Percentiles rank a stretch among this genome's conserved stretches.
Conservation (phyloP, 257 asterid genomes). For the Lantana camara region DNA sequence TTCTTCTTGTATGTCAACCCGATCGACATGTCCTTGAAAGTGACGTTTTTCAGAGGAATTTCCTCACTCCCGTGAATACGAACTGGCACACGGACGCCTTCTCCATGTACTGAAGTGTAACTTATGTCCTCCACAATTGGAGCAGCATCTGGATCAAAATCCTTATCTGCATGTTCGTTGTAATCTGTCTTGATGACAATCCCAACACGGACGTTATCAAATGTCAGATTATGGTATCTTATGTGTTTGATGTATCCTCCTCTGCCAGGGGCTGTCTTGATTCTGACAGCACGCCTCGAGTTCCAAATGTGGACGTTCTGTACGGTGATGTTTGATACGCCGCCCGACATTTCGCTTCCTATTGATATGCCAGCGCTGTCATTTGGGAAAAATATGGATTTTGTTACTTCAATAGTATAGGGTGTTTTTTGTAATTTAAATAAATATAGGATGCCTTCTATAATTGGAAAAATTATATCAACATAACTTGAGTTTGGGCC, state of each 20-base stretch:
- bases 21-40: slow-evolving; percentile 73
- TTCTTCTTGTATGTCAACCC: slow-evolving; percentile 84
- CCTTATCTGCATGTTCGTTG: slow-evolving; percentile 86
- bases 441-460: too few species aligned
- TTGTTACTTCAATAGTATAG: too few species aligned
- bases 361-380: slow-evolving; percentile 93
- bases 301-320: slow-evolving; percentile 79
- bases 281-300: slow-evolving; percentile 92
- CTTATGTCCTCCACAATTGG: slow-evolving; percentile 76
- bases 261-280: slow-evolving; percentile 94
- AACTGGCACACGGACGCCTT: slow-evolving; percentile 94
- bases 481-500: too few species aligned
- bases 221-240: slow-evolving; percentile 63
- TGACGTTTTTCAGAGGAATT: slow-evolving; percentile 65
- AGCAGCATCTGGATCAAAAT: slow-evolving; percentile 69
- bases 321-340: slow-evolving; percentile 80
- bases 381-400: slow-evolving; percentile 13
- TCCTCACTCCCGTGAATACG: slow-evolving; percentile 80
- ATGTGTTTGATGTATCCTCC: slow-evolving; percentile 82
- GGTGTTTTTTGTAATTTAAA: too few species aligned
- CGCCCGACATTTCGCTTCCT: slow-evolving; percentile 99
- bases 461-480: too few species aligned
- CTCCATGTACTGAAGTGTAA: slow-evolving; percentile 70
- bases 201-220: slow-evolving; percentile 91
- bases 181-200: slow-evolving; percentile 91